Evolutionary conservation across 1,284 basidiomycete genomes (phyloP).

Genomic region (Melampsora larici-populina): DNA sequence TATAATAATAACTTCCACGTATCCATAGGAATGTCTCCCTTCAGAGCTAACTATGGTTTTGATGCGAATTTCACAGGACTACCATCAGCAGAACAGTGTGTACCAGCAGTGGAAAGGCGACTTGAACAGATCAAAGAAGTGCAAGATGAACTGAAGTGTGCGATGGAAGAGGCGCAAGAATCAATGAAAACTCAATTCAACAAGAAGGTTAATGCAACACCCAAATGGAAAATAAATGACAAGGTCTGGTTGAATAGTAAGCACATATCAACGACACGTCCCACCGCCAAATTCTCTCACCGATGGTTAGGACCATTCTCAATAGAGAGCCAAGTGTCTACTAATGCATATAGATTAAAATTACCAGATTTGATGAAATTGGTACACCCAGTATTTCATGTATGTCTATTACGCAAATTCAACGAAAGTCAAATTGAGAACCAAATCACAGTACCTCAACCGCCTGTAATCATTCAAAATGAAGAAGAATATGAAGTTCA

Average conservation of each 20-base stretch:
- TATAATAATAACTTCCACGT: background rate
- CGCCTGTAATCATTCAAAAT: too few species aligned
- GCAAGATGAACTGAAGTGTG: background rate
- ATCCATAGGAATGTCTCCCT: background rate
- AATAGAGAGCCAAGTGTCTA: too few species aligned
- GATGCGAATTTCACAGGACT: background rate
- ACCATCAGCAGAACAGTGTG: background rate
- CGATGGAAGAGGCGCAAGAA: background rate
- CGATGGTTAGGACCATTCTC: too few species aligned
- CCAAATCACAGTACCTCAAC: too few species aligned
- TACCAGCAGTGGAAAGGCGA: background rate
- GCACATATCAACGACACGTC: background rate
- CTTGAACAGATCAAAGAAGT: background rate
- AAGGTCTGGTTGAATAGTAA: background rate
- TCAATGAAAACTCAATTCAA: background rate
- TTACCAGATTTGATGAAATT: too few species aligned
- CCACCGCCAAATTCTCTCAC: too few species aligned
- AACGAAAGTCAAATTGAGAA: too few species aligned
- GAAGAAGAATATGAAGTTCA: too few species aligned
- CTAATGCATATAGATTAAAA: too few species aligned
- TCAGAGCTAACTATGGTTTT: background rate
- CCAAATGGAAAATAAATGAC: background rate
- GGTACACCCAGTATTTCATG: too few species aligned
- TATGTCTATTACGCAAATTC: too few species aligned
- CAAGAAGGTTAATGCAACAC: background rate